phyloP scores from a whole-genome alignment of 2,329 filamentous ascomycete genomes.

The Monosporascus sp. region DNA sequence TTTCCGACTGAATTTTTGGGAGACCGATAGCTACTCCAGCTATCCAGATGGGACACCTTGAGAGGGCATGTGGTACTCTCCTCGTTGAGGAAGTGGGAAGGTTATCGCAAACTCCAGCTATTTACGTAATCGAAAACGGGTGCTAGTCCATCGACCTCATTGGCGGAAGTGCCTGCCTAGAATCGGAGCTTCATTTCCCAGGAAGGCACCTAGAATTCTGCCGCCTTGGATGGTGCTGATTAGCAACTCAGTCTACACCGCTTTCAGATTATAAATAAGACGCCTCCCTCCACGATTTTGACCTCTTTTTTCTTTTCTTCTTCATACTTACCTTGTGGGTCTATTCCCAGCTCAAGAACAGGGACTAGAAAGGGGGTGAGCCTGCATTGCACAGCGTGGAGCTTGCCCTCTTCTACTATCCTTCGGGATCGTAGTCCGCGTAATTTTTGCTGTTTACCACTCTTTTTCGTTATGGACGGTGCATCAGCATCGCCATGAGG shows the following conservation, averaged over 20 bases:
- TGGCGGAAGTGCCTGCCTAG: too few species aligned
- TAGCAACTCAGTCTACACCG: constrained; percentile 1
- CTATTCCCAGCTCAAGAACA: constrained; percentile 22
- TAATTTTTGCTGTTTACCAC: constrained; percentile 29
- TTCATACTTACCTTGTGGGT: constrained; percentile 33
- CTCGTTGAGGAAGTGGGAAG: too few species aligned
- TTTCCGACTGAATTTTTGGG: too few species aligned
- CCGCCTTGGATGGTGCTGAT: neutral
- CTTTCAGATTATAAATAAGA: constrained; percentile 7
- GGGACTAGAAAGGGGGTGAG: constrained; percentile 26
- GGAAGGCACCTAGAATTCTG: neutral
- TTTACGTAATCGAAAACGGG: too few species aligned
- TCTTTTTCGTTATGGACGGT: constrained; percentile 31
- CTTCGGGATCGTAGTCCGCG: constrained; percentile 26
- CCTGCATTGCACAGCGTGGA: constrained; percentile 55
- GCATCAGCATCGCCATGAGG: constrained; percentile 28
- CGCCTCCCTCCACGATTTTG: constrained; percentile 3
- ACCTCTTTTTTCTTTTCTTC: constrained; percentile 14
- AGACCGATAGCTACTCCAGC: too few species aligned
- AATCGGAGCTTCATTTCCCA: too few species aligned
- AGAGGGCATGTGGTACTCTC: too few species aligned
- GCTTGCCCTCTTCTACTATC: constrained; percentile 33
- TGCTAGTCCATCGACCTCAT: too few species aligned
- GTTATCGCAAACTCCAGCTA: too few species aligned
- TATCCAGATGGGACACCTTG: too few species aligned